Percentiles rank a stretch among this genome's conserved stretches.
These are phyloP conservation scores for Incumbomyces delicatus DNA, from an alignment of 2,329 filamentous ascomycete genomes.

Conservation along the genomic window DNA sequence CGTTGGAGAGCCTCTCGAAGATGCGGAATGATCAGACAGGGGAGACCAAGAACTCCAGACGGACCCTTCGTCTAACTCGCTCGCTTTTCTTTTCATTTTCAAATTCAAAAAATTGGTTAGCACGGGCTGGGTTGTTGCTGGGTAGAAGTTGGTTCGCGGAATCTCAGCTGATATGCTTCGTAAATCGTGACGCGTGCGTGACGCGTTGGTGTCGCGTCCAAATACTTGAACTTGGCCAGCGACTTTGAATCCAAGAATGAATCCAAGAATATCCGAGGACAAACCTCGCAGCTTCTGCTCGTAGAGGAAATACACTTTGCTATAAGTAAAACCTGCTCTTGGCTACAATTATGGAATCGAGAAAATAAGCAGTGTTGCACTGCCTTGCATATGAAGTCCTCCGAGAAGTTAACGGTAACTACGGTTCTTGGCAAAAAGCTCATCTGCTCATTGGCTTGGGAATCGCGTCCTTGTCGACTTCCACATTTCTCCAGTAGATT, in stretches of 20 bases:
- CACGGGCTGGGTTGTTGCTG: not conserved
- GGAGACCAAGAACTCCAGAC: not conserved
- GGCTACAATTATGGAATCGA: no score
- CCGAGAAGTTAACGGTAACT: no score
- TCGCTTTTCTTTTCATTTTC: slow-evolving; percentile 7
- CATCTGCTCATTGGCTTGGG: no score
- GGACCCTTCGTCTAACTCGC: not conserved
- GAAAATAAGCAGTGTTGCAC: no score
- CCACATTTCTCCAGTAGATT: no score
- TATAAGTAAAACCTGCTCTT: no score
- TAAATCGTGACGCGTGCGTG: not conserved
- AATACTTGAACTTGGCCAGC: not conserved
- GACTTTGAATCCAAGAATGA: not conserved
- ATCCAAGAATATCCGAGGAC: no score
- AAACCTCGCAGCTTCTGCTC: no score
- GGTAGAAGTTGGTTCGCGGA: not conserved
- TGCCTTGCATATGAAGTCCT: no score
- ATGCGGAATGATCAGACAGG: not conserved
- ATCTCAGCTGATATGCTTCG: not conserved
- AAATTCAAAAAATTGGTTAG: not conserved
- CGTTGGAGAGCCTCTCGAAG: not conserved
- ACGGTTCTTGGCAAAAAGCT: no score
- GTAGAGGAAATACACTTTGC: no score
- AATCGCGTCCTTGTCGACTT: no score
- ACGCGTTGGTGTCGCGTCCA: not conserved